phyloP scores from a whole-genome alignment of 768 basidiomycete species.

The Macrolepiota dolichaula region DNA sequence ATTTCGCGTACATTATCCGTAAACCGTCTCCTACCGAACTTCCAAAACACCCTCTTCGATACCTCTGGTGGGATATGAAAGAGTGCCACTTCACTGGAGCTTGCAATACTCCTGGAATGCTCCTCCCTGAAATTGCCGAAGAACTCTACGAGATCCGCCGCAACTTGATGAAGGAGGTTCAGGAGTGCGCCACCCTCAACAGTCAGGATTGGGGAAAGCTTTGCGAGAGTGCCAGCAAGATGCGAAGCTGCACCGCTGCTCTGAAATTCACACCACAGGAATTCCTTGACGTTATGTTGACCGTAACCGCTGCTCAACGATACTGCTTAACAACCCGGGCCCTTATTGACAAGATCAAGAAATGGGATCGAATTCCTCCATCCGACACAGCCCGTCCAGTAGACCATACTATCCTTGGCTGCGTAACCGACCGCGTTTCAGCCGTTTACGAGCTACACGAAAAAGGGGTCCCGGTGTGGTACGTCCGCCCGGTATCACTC shows the following conservation, averaged over 20 bases:
- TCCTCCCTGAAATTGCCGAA: not conserved
- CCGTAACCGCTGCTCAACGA: not conserved
- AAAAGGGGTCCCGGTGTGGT: not conserved
- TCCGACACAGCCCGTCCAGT: not conserved
- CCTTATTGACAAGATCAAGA: not conserved
- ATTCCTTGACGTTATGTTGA: not conserved
- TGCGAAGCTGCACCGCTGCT: not conserved
- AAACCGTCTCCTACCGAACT: not conserved
- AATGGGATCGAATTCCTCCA: not conserved
- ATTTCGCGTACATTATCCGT: not conserved
- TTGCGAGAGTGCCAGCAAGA: not conserved
- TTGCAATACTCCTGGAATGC: not conserved
- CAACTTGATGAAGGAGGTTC: not conserved
- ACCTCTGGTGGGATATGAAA: constrained; percentile 1
- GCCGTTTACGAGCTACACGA: not conserved
- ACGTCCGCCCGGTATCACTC: not conserved
- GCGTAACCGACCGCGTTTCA: not conserved
- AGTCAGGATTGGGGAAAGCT: not conserved
- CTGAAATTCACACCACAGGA: not conserved
- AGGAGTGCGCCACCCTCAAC: not conserved
- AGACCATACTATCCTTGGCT: not conserved
- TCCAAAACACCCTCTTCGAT: not conserved
- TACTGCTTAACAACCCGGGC: not conserved
- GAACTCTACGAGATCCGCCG: not conserved
- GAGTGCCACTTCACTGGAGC: not conserved